Evolutionary conservation across 805 yeast species (phyloP).

Genomic region (Pichia nakasei): DNA sequence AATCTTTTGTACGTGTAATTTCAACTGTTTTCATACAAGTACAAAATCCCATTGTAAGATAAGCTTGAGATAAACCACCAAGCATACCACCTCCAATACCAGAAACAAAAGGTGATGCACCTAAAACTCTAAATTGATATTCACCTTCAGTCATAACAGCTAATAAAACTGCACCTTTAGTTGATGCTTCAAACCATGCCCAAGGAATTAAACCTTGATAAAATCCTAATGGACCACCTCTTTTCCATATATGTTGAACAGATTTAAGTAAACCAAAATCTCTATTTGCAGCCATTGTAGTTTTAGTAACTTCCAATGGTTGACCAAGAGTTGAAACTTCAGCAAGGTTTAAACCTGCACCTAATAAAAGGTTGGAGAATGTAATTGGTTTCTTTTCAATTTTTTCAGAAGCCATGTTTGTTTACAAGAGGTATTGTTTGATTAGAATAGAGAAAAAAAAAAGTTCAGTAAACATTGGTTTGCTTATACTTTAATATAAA

Average conservation of each 20-base stretch:
- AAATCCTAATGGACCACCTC: conserved; percentile 90
- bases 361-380: conserved; percentile 82
- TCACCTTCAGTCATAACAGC: conserved; percentile 93
- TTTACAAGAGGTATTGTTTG: not conserved
- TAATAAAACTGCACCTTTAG: conserved; percentile 92
- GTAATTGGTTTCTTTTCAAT: conserved; percentile 73
- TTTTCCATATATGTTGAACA: conserved; percentile 70
- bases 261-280: conserved; percentile 58
- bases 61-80: conserved; percentile 96
- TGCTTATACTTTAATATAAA: too few species aligned
- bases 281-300: conserved; percentile 98
- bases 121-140: conserved; percentile 56
- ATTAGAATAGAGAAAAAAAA: too few species aligned
- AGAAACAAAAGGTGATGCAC: conserved; percentile 62
- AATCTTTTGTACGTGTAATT: conserved; percentile 83
- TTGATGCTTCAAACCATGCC: conserved; percentile 99
- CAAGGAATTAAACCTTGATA: conserved; percentile 98
- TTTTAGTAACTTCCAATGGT: conserved; percentile 91
- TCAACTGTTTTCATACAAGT: conserved; percentile 99
- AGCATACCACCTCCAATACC: conserved; percentile 95
- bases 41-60: conserved; percentile 94
- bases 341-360: conserved; percentile 86
- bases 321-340: conserved; percentile 95
- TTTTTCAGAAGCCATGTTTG: conserved; percentile 8
- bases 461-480: too few species aligned